Evolutionary conservation across 441 rosid species (phyloP).

Genomic region (Aquilaria agallochum): DNA sequence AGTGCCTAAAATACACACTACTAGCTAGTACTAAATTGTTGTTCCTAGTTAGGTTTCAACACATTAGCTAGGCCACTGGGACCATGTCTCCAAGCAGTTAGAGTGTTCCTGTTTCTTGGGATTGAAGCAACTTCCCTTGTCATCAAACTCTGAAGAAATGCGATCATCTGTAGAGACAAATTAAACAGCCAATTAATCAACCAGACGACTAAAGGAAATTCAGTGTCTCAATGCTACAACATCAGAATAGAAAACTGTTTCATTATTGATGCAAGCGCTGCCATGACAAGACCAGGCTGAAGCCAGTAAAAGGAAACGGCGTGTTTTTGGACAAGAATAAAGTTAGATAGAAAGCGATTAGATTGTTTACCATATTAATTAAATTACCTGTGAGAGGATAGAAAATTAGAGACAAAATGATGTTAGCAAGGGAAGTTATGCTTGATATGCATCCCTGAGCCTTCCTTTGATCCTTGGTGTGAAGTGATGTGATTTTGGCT

Average conservation of each 20-base stretch:
- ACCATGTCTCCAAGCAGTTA: constrained; percentile 16
- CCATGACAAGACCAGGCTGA: constrained; percentile 51
- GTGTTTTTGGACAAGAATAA: constrained; percentile 69
- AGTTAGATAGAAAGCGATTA: constrained; percentile 34
- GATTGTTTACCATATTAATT: not conserved
- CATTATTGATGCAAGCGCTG: constrained; percentile 49
- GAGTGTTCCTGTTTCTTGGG: constrained; percentile 17
- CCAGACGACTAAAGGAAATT: no score
- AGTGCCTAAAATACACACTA: no score
- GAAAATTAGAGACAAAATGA: constrained; percentile 68
- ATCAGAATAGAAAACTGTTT: not conserved
- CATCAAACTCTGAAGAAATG: constrained; percentile 60
- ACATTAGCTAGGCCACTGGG: no score
- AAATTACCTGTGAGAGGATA: constrained; percentile 79
- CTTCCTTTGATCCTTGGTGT: constrained; percentile 51
- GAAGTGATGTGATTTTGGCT: not conserved
- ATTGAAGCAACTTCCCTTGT: constrained; percentile 28
- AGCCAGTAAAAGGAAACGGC: constrained; percentile 85
- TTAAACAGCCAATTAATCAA: no score
- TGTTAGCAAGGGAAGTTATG: constrained; percentile 64
- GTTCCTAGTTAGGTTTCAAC: no score
- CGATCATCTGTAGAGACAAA: constrained; percentile 49
- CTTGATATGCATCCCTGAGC: constrained; percentile 93
- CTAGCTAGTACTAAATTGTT: no score
- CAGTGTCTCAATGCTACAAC: no score